These are phyloP conservation scores for Rhododendron henanense DNA, from an alignment of 148 eudicot species.

Conservation along the genomic window DNA sequence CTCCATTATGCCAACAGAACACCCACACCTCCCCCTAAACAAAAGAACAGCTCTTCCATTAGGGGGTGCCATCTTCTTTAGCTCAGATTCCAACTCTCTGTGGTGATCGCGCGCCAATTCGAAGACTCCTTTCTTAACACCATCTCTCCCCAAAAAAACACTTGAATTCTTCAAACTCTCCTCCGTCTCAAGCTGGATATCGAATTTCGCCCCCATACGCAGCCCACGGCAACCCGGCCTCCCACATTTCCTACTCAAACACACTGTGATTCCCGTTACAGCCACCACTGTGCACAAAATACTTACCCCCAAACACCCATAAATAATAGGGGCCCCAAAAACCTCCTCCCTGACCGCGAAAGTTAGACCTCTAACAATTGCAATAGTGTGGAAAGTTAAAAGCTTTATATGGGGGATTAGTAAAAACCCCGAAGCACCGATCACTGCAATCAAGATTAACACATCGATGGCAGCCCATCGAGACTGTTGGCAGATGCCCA, in stretches of 20 bases:
- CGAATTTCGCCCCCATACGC: conserved; percentile 65
- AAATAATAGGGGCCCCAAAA: conserved; percentile 53
- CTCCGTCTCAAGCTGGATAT: conserved; percentile 77
- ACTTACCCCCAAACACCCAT: conserved; percentile 62
- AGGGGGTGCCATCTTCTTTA: conserved; percentile 78
- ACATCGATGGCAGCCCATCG: conserved; percentile 64
- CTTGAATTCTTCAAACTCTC: conserved; percentile 53
- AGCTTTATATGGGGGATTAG: conserved; percentile 53
- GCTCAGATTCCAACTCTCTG: conserved; percentile 72
- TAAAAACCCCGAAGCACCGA: conserved; percentile 61
- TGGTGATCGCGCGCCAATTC: conserved; percentile 69
- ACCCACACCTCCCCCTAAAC: conserved; percentile 74
- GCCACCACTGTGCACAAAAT: conserved; percentile 53
- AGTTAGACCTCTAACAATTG: conserved; percentile 29
- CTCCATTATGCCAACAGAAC: conserved; percentile 83
- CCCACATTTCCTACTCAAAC: conserved; percentile 56
- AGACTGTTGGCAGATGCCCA: conserved; percentile 49
- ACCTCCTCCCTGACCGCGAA: conserved; percentile 53
- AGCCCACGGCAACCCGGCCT: conserved; percentile 71
- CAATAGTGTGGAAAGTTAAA: conserved; percentile 23
- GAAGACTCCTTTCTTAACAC: conserved; percentile 56
- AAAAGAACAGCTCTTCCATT: conserved; percentile 86
- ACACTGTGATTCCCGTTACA: conserved; percentile 52
- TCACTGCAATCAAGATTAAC: conserved; percentile 60
- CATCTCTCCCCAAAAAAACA: conserved; percentile 24